phyloP scores from a whole-genome alignment of 1,139 yeast species.

The Lodderomyces parapsilosis region DNA sequence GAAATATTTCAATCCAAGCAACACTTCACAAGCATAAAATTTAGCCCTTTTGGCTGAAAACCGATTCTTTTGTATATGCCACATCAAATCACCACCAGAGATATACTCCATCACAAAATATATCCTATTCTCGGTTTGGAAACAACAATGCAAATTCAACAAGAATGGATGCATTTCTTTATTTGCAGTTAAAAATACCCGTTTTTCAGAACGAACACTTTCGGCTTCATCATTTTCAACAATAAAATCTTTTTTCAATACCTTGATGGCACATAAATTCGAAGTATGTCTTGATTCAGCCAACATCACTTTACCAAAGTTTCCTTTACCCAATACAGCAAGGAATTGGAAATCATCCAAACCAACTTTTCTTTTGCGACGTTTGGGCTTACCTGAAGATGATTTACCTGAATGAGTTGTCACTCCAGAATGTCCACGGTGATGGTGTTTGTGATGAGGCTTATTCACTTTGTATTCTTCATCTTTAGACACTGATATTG shows the following conservation, averaged over 20 bases:
- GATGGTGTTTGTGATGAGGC: conserved; percentile 6
- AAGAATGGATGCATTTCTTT: conserved; percentile 90
- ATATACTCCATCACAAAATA: conserved; percentile 98
- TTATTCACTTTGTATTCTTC: conserved; percentile 9
- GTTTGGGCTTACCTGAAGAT: conserved; percentile 23
- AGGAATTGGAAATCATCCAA: conserved; percentile 91
- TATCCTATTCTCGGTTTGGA: conserved; percentile 95
- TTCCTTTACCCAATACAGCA: conserved; percentile 96
- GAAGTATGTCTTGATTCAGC: conserved; percentile 86
- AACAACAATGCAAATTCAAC: conserved; percentile 87
- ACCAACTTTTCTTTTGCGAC: conserved; percentile 71
- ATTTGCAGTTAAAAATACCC: conserved; percentile 89
- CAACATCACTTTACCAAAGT: conserved; percentile 95
- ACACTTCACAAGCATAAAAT: conserved; percentile 94
- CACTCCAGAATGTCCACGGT: conserved; percentile 1
- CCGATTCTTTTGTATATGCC: conserved; percentile 95
- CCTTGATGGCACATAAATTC: conserved; percentile 89
- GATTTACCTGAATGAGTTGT: conserved; percentile 5
- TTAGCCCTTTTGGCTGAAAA: conserved; percentile 90
- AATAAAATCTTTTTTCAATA: conserved; percentile 89
- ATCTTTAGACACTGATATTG: neutral
- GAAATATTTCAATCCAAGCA: conserved; percentile 85
- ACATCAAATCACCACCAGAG: conserved; percentile 98
- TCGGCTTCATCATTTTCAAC: conserved; percentile 96
- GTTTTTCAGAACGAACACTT: conserved; percentile 88